A percentile compares a stretch with the other conserved stretches of the same genome.
Conservation (phyloP, 371 early-diverging fungal genomes). For the Capillidium heterosporum region DNA sequence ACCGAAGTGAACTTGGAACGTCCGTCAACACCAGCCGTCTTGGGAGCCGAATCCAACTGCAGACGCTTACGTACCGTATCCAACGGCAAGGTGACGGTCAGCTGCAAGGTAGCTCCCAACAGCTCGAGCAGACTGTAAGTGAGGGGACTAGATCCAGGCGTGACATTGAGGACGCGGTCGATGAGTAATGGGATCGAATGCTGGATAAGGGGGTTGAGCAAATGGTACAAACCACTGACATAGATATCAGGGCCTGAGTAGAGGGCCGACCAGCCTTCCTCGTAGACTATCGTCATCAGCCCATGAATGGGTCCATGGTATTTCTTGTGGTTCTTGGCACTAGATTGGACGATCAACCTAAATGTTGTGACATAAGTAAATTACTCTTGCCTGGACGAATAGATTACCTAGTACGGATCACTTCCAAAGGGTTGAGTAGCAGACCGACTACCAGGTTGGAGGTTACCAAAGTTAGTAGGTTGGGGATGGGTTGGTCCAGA, state of each 20-base stretch:
- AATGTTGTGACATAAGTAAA: background rate
- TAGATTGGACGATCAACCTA: slow-evolving; percentile 49
- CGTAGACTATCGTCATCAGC: slow-evolving; percentile 40
- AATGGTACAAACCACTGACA: slow-evolving; percentile 59
- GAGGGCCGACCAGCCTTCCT: slow-evolving; percentile 64
- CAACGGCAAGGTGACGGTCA: slow-evolving; percentile 59
- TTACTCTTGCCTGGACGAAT: background rate
- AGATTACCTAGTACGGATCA: slow-evolving; percentile 44
- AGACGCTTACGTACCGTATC: slow-evolving; percentile 74
- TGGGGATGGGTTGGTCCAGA: slow-evolving; percentile 33
- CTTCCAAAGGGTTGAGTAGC: slow-evolving; percentile 54
- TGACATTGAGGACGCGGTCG: slow-evolving; percentile 38
- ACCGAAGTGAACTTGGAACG: slow-evolving; percentile 16
- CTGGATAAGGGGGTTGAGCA: slow-evolving; percentile 46
- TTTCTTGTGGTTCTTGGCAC: slow-evolving; percentile 40
- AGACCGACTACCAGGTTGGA: slow-evolving; percentile 47
- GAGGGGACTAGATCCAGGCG: slow-evolving; percentile 40
- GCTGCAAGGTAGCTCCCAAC: slow-evolving; percentile 34
- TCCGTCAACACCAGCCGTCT: slow-evolving; percentile 8
- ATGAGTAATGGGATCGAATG: slow-evolving; percentile 46
- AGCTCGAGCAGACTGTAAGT: slow-evolving; percentile 43
- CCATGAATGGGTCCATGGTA: slow-evolving; percentile 54
- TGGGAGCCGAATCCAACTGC: slow-evolving; percentile 42
- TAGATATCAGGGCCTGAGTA: slow-evolving; percentile 45
- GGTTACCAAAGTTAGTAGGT: slow-evolving; percentile 41